Evolutionary conservation across 2,329 filamentous ascomycete genomes (phyloP).

Genomic region (Cladosporium sphaerospermum): DNA sequence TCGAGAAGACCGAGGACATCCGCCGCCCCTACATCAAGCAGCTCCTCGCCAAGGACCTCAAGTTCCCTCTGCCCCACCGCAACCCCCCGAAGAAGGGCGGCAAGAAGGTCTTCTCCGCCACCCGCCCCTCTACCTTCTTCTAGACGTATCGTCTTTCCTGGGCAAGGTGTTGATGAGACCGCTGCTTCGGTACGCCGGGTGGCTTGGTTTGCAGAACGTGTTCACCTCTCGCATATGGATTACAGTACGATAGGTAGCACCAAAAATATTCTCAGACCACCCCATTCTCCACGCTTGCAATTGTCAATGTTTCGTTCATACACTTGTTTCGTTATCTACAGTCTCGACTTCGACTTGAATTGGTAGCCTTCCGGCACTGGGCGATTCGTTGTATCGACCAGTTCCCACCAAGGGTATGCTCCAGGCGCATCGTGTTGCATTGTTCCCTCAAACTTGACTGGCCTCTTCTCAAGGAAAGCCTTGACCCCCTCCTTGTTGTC

Average conservation of each 20-base stretch:
- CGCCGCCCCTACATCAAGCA: slow-evolving; percentile 99
- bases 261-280: slow-evolving; percentile 8
- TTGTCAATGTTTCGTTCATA: neutral
- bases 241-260: slow-evolving; percentile 11
- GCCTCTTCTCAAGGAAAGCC: slow-evolving; percentile 65
- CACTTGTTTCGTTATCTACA: neutral
- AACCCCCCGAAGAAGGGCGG: slow-evolving; percentile 70
- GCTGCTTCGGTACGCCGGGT: slow-evolving; percentile 10
- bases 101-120: slow-evolving; percentile 90
- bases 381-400: slow-evolving; percentile 37
- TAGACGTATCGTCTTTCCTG: slow-evolving; percentile 41
- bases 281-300: neutral
- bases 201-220: slow-evolving; percentile 7
- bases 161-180: neutral
- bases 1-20: slow-evolving; percentile 90
- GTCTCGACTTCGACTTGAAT: neutral
- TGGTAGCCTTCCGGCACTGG: slow-evolving; percentile 5
- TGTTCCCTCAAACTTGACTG: slow-evolving; percentile 54
- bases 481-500: slow-evolving; percentile 63
- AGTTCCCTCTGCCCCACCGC: slow-evolving; percentile 98
- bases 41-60: slow-evolving; percentile 88
- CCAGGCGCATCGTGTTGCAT: slow-evolving; percentile 55
- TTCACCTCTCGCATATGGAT: slow-evolving; percentile 9
- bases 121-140: slow-evolving; percentile 95
- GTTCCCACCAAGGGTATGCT: slow-evolving; percentile 64